Percentiles rank a stretch among this genome's conserved stretches.
Conservation (phyloP, 2,329 filamentous ascomycete genomes). For the Xylaria sp. region DNA sequence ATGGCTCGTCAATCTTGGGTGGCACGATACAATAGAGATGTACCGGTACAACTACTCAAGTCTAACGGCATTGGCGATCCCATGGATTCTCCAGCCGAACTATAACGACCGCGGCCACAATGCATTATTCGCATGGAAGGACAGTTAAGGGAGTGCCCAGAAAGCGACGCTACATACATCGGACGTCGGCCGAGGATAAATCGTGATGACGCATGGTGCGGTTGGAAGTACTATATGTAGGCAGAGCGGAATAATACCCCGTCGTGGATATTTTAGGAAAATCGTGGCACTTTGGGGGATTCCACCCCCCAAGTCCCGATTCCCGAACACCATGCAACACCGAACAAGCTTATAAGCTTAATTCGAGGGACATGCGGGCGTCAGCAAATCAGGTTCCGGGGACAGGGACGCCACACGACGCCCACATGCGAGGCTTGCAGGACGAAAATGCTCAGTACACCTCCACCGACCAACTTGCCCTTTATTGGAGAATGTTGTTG, state of each 20-base stretch:
- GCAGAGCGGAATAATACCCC: conserved; percentile 28
- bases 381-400: conserved; percentile 26
- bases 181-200: conserved; percentile 30
- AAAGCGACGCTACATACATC: conserved; percentile 24
- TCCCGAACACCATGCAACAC: conserved; percentile 35
- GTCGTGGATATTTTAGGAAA: conserved; percentile 35
- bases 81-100: conserved; percentile 9
- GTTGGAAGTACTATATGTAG: conserved; percentile 11
- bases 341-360: conserved; percentile 40
- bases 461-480: conserved; percentile 18
- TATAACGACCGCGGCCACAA: conserved; percentile 16
- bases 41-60: conserved; percentile 18
- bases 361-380: conserved; percentile 36
- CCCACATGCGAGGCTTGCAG: conserved; percentile 35
- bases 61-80: conserved; percentile 16
- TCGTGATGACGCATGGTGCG: conserved; percentile 29
- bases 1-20: conserved; percentile 16
- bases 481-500: conserved; percentile 16
- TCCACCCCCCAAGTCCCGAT: conserved; percentile 32
- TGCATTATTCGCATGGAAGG: conserved; percentile 30
- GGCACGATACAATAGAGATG: conserved; percentile 9
- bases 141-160: conserved; percentile 1
- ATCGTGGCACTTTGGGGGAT: conserved; percentile 27
- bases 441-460: conserved; percentile 28
- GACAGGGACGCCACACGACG: conserved; percentile 32